Base-by-base conservation (phyloP, 345 rosid genomes). In the Tarenaya hassleriana region DNA sequence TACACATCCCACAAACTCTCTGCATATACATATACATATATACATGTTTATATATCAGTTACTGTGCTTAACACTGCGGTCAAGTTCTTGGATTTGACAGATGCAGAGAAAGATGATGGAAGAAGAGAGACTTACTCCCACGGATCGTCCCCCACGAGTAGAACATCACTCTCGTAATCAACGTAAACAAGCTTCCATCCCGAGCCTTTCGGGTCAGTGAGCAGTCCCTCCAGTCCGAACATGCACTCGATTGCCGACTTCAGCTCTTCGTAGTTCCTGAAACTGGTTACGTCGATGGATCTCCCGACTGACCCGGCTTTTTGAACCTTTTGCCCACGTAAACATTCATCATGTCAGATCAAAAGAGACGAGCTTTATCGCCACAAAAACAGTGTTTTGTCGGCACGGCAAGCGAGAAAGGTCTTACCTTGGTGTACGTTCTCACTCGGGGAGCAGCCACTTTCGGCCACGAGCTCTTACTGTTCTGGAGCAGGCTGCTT, bases 171-270 rank as follows among this genome's bases (percentile, higher is more conserved):
- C 74, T 88, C 99, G 40, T 81, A 88, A 70, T 94, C 99, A 37
- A 94, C 99, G 27, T 88, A 94, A 8, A 92, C 99, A 44, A 88
- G 71, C 59, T 88, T 88, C 99, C 99, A 92, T 12, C 88, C 91
- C 0, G 95, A 81, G 44, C 82, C 94, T 61, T 81, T 79, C 0
- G 85, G 88, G 41, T 75, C 77, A 56, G 77, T 76, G 5, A 92
- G 99, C 51, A 88, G 70, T 27, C 97, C 99, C 69, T 77, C 84
- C 1, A 92, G 82, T 51, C 97, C 99, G 64, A 92, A 88, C 99
- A 92, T 85, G 69, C 79, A 74, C 52, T 83, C 99, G 3, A 92
- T 88, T 1, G 97, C 91, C 38, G 87, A 66, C 65, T 88, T 74
- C 7, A 88, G 83, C 70, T 92, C 87, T 11, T 68, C 76, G 8